Percentiles rank a stretch among this genome's conserved stretches.
phyloP scores from a whole-genome alignment of 1,284 basidiomycete genomes.

The Boletus hoseneyae region DNA sequence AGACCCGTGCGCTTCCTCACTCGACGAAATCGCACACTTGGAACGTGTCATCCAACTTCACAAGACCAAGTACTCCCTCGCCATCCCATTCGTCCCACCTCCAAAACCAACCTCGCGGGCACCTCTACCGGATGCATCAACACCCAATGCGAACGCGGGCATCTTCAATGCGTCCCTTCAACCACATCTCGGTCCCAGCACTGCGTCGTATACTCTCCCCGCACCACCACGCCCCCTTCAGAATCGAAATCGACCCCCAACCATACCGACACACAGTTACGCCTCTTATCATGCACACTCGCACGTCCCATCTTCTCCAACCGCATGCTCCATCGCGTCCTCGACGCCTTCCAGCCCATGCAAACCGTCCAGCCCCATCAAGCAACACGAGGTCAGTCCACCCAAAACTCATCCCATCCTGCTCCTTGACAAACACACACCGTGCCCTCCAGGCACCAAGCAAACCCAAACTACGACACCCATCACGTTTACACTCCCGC shows the following conservation, averaged over 20 bases:
- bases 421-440: background rate
- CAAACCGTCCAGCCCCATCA: slow-evolving; percentile 22
- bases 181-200: background rate
- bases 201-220: slow-evolving; percentile 14
- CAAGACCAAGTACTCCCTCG: slow-evolving; percentile 45
- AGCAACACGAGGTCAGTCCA: slow-evolving; percentile 13
- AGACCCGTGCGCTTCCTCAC: slow-evolving; percentile 48
- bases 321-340: slow-evolving; percentile 21
- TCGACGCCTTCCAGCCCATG: slow-evolving; percentile 31
- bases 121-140: slow-evolving; percentile 1
- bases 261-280: background rate
- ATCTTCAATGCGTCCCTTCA: slow-evolving; percentile 2
- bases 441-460: background rate
- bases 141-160: background rate
- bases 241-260: slow-evolving; percentile 4
- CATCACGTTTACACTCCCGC: slow-evolving; percentile 56
- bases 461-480: slow-evolving; percentile 58
- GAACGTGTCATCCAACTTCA: slow-evolving; percentile 52
- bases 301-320: slow-evolving; percentile 21
- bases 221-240: slow-evolving; percentile 15
- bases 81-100: slow-evolving; percentile 45
- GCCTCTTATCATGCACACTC: background rate
- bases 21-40: slow-evolving; percentile 63
- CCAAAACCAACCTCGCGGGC: slow-evolving; percentile 10
- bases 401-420: background rate